Conservation (phyloP, 345 rosid genomes). For the Angophora floribunda region DNA sequence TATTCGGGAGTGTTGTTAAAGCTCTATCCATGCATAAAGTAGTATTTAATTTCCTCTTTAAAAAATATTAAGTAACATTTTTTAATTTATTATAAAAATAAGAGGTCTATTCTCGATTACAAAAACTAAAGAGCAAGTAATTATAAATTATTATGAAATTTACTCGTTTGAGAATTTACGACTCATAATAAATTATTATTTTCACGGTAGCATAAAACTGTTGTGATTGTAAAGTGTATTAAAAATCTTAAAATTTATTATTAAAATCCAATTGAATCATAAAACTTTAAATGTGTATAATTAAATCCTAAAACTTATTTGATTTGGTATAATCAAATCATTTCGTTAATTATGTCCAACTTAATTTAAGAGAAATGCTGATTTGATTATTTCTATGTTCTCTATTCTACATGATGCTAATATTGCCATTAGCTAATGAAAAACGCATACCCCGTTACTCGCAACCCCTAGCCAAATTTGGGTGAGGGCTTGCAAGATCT, state of each 20-base stretch:
- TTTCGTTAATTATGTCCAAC: rapidly evolving
- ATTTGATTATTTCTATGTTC: not conserved
- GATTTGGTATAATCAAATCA: rapidly evolving
- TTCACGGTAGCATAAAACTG: too few species aligned
- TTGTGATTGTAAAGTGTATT: rapidly evolving
- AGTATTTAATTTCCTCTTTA: too few species aligned
- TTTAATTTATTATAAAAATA: too few species aligned
- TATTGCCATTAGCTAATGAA: rapidly evolving
- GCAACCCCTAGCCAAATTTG: rapidly evolving
- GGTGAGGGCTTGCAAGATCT: rapidly evolving
- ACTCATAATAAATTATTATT: too few species aligned
- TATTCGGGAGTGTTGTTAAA: not conserved
- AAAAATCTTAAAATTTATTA: rapidly evolving
- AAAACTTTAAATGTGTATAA: rapidly evolving
- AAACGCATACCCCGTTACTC: rapidly evolving
- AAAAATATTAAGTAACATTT: too few species aligned
- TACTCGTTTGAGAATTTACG: too few species aligned
- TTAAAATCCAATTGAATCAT: rapidly evolving
- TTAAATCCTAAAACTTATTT: too few species aligned
- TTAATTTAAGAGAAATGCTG: too few species aligned
- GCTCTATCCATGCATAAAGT: too few species aligned
- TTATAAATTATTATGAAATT: too few species aligned
- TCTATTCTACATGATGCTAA: rapidly evolving
- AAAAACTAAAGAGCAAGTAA: too few species aligned
- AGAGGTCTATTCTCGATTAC: too few species aligned